Base-by-base conservation (phyloP, 345 rosid genomes). In the Camelina hispida region DNA sequence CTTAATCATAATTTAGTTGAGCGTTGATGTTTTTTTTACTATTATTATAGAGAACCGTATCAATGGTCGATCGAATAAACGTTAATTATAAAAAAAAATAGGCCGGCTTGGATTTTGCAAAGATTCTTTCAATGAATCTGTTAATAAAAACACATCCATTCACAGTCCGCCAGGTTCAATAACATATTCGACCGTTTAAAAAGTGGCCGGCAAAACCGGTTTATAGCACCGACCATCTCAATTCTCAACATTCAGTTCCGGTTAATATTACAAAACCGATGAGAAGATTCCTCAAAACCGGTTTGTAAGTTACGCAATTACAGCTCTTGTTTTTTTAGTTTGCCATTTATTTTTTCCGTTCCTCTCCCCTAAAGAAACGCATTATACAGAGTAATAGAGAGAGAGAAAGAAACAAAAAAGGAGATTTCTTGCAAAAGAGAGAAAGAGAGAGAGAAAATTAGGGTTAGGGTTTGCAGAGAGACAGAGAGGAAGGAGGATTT, bases 391-490 rank as follows among this genome's bases (percentile, higher is more conserved):
- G 47, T 23, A 13, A n/a, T 25, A 55, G 14, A 40, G 70, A 60
- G 42, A 66, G 22, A 40, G 66, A 60, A 20, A 66, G 22, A 28
- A 28, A 28, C 0, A 34, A 34, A 32, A 6, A 34, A 28, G 37
- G 18, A 50, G 8, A 50, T 23, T 25, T 48, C 58, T 65, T 38
- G 66, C 35, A 23, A 71, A 69, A 43, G 37, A 48, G 66, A 62
- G 16, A 42, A 4, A 42, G 46, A 42, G 46, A 47, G 18, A 16
- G 52, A n/a, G 53, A 72, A 44, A 73, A 48, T 72, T 62, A 50
- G 72, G 75, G 78, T 62, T 78, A 77, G 79, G 81, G 64, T 35
- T 28, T 69, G 62, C 72, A 73, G 77, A 79, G 80, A 71, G 68
- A 2, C 61, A 66, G 66, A 48, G 66, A 42, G 66, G 18, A 62